Percentiles rank a stretch among this genome's conserved stretches.
Conservation (phyloP, 345 rosid species). For the Populus ilicifolia region DNA sequence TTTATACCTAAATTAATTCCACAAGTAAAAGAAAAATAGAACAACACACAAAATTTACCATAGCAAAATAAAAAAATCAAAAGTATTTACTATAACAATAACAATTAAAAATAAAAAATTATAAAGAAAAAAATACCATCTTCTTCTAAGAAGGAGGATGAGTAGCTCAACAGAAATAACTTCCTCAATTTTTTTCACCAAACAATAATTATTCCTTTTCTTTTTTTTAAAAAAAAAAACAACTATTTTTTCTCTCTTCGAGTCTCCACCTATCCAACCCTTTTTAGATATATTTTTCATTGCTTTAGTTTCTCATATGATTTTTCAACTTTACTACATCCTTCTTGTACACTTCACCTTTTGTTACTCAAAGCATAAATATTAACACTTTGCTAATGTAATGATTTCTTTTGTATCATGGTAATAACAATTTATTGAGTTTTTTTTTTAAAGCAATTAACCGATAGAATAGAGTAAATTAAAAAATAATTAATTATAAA, state of each 20-base stretch:
- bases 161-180: constrained; percentile 60
- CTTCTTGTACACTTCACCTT: too few species aligned
- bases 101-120: neutral
- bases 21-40: neutral
- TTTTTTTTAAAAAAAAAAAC: neutral
- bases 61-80: neutral
- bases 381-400: too few species aligned
- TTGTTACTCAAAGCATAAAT: too few species aligned
- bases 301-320: neutral
- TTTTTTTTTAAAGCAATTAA: too few species aligned
- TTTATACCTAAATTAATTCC: neutral
- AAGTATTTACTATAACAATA: neutral
- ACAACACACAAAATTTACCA: neutral
- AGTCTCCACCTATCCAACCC: neutral
- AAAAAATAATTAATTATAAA: too few species aligned
- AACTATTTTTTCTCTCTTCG: neutral
- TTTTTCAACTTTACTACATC: too few species aligned
- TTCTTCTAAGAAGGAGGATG: constrained; percentile 83
- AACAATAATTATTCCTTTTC: constrained; percentile 17
- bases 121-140: constrained; percentile 40
- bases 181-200: constrained; percentile 47
- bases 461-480: too few species aligned
- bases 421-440: too few species aligned
- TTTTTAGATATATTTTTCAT: too few species aligned
- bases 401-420: too few species aligned